Conservation (phyloP, 23 red algal genomes). For the Gracilaria vermiculophylla region DNA sequence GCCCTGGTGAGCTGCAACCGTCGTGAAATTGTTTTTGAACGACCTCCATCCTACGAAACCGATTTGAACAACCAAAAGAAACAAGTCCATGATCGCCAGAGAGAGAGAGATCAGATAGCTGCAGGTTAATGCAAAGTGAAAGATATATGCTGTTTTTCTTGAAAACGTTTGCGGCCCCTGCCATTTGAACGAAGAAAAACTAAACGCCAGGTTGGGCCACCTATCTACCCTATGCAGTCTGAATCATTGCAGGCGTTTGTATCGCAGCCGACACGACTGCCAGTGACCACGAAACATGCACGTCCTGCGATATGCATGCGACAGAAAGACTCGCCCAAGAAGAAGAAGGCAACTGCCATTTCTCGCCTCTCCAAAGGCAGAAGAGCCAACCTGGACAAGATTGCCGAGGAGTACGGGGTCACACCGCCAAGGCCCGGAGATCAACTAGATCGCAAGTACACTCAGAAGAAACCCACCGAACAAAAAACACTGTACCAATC, state of each 20-base stretch:
- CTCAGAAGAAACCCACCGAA: not conserved
- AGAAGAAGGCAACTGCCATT: conserved; percentile 1
- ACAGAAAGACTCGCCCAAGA: conserved; percentile 10
- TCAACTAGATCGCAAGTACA: conserved; percentile 44
- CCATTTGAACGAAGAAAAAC: not conserved
- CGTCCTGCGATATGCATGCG: conserved; percentile 16
- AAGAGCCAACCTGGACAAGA: conserved; percentile 11
- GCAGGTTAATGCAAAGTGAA: too few relatives aligned
- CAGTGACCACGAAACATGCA: not conserved
- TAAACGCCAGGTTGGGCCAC: too few relatives aligned
- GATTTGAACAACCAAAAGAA: too few relatives aligned
- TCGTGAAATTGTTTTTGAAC: too few relatives aligned
- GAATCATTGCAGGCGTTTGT: not conserved
- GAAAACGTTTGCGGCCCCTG: too few relatives aligned
- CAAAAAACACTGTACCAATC: conserved; percentile 43
- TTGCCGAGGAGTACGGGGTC: conserved; percentile 46
- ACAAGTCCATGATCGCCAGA: too few relatives aligned
- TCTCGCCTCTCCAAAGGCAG: conserved; percentile 34
- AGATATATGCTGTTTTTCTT: too few relatives aligned
- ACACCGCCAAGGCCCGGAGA: conserved; percentile 33
- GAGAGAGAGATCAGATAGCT: too few relatives aligned
- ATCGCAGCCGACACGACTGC: not conserved
- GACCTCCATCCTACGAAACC: too few relatives aligned
- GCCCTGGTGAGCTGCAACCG: too few relatives aligned
- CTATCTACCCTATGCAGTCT: not conserved